These are phyloP conservation scores for Suhomyces sp. DNA, from an alignment of 805 yeast genomes.

Conservation along the genomic window DNA sequence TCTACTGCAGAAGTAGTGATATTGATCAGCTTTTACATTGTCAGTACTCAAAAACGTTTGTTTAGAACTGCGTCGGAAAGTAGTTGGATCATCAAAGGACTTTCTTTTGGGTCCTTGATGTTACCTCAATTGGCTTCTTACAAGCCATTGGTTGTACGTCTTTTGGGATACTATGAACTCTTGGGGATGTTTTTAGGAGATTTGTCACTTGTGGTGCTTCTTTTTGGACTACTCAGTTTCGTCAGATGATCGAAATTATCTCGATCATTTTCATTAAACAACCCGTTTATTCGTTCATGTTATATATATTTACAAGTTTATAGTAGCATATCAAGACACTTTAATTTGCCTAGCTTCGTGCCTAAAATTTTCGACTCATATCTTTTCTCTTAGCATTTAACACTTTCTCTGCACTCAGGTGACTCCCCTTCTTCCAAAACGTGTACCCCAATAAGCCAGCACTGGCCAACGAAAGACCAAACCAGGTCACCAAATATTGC, in stretches of 20 bases:
- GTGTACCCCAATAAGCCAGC: constrained; percentile 55
- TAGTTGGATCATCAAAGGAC: constrained; percentile 25
- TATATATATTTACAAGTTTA: background rate
- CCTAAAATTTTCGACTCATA: constrained; percentile 26
- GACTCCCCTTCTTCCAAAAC: constrained; percentile 29
- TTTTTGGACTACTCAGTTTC: constrained; percentile 38
- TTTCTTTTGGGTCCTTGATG: constrained; percentile 34
- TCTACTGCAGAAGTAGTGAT: constrained; percentile 33
- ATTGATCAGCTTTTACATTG: constrained; percentile 32
- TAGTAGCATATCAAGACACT: too few species aligned
- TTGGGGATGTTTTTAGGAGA: constrained; percentile 38
- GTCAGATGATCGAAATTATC: constrained; percentile 3
- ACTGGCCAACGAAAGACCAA: constrained; percentile 76
- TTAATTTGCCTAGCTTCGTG: too few species aligned
- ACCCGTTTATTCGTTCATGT: background rate
- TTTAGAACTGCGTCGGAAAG: constrained; percentile 25
- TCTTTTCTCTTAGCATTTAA: constrained; percentile 40
- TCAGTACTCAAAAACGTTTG: constrained; percentile 24
- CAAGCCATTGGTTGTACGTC: constrained; percentile 27
- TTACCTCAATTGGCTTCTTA: constrained; percentile 31
- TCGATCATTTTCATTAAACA: too few species aligned
- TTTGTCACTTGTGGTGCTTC: constrained; percentile 33
- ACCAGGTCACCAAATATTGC: constrained; percentile 94
- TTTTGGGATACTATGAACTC: constrained; percentile 38
- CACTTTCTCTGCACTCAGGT: constrained; percentile 38